Conservation (phyloP, 1,284 basidiomycete genomes). For the Mrakiaceae sp. region DNA sequence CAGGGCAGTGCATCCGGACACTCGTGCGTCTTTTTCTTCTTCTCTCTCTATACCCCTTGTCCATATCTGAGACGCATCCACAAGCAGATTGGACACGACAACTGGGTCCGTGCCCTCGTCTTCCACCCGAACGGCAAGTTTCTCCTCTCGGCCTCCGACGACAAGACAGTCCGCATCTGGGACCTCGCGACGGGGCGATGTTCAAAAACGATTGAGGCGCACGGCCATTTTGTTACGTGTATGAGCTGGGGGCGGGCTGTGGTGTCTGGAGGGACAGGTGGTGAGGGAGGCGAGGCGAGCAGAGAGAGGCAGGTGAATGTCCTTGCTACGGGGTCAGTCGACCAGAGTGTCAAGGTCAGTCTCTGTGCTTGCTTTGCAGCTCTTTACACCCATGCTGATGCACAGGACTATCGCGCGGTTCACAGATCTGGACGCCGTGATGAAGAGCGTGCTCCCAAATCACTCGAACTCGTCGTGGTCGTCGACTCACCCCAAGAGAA, state of each 20-base stretch:
- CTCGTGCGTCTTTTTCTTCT: conserved; percentile 37
- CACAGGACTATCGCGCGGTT: no score
- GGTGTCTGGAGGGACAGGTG: conserved; percentile 34
- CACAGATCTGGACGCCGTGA: no score
- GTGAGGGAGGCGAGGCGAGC: conserved; percentile 35
- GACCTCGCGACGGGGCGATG: conserved; percentile 68
- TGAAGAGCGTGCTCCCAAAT: no score
- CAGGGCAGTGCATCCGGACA: conserved; percentile 59
- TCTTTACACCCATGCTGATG: no score
- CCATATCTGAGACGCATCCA: not conserved
- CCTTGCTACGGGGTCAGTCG: conserved; percentile 66
- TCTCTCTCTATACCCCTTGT: conserved; percentile 1
- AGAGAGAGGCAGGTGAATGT: conserved; percentile 59
- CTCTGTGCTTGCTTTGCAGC: not conserved
- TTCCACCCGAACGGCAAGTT: conserved; percentile 80
- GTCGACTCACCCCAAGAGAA: no score
- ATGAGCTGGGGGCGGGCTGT: conserved; percentile 64
- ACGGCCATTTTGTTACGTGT: conserved; percentile 73
- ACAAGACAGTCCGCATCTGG: conserved; percentile 83
- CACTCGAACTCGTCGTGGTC: no score
- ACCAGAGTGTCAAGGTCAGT: conserved; percentile 46
- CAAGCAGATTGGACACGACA: conserved; percentile 58
- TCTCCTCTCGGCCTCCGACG: conserved; percentile 76
- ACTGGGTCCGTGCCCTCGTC: conserved; percentile 69
- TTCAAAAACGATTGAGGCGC: conserved; percentile 71